Percentiles rank a stretch among this genome's conserved stretches.
Evolutionary conservation across 805 yeast genomes (phyloP).

Genomic region (Komagataella ulmi): DNA sequence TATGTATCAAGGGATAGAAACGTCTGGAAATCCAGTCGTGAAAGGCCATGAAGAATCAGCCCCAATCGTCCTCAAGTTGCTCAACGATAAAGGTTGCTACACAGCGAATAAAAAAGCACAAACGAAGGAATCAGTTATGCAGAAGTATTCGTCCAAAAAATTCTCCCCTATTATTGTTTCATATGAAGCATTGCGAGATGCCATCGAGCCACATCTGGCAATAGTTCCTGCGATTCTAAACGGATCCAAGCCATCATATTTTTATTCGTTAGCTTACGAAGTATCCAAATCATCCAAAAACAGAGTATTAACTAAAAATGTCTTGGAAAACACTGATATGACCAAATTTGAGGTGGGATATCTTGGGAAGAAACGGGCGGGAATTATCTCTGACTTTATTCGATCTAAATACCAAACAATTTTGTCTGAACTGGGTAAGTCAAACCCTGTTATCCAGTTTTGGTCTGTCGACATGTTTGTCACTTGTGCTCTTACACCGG

Average conservation of each 20-base stretch:
- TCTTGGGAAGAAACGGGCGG: slow-evolving; percentile 46
- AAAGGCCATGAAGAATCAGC: neutral
- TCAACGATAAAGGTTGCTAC: neutral
- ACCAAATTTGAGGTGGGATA: slow-evolving; percentile 40
- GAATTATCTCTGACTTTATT: slow-evolving; percentile 31
- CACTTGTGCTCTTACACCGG: slow-evolving; percentile 50
- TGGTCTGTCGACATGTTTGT: slow-evolving; percentile 49
- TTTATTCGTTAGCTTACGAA: slow-evolving; percentile 34
- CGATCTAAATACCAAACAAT: slow-evolving; percentile 16
- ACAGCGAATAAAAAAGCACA: neutral
- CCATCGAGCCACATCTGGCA: slow-evolving; percentile 16
- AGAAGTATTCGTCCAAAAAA: slow-evolving; percentile 1
- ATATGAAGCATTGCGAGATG: slow-evolving; percentile 15
- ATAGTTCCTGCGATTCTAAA: slow-evolving; percentile 26
- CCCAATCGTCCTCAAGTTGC: neutral
- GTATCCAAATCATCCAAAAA: slow-evolving; percentile 24
- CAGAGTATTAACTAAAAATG: slow-evolving; percentile 30
- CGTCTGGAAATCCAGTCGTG: neutral
- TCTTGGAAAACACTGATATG: slow-evolving; percentile 32
- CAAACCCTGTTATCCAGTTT: slow-evolving; percentile 35
- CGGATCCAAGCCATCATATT: slow-evolving; percentile 31
- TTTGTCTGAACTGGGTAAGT: slow-evolving; percentile 14
- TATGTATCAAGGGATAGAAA: neutral
- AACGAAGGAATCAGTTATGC: neutral
- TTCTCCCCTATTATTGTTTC: slow-evolving; percentile 14